A percentile compares a stretch with the other conserved stretches of the same genome.
phyloP scores from a whole-genome alignment of 345 rosid species.

The Aquilaria sinensis region DNA sequence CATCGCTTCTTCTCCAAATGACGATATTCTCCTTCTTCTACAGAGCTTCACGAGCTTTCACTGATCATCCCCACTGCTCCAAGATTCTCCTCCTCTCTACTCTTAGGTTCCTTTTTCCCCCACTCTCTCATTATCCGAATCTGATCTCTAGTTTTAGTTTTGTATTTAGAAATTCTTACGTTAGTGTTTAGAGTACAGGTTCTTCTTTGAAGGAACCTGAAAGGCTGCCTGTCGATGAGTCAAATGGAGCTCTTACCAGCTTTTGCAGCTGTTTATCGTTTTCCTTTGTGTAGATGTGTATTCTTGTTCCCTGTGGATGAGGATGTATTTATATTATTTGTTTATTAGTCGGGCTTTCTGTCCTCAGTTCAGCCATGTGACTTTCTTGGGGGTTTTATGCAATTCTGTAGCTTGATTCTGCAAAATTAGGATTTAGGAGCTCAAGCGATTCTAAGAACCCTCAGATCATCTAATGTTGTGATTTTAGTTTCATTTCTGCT shows the following conservation, averaged over 20 bases:
- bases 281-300: too few species aligned
- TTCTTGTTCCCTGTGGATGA: too few species aligned
- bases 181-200: not conserved
- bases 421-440: not conserved
- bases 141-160: not conserved
- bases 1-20: conserved; percentile 20
- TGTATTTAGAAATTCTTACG: not conserved
- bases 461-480: not conserved
- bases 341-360: not conserved
- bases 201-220: conserved; percentile 6
- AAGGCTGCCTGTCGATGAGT: not conserved
- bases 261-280: too few species aligned
- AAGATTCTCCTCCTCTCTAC: conserved; percentile 59
- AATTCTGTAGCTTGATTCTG: not conserved
- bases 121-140: not conserved
- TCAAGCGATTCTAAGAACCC: not conserved
- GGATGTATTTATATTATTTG: not conserved
- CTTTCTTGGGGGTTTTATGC: not conserved
- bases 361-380: not conserved
- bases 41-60: conserved; percentile 47
- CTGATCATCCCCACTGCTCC: conserved; percentile 33
- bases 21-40: conserved; percentile 46
- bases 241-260: not conserved
- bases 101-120: conserved; percentile 12
- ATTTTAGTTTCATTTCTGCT: conserved; percentile 2